phyloP scores from a whole-genome alignment of 225 moss, liverwort and hornwort species.

The Physcomitrium patens region DNA sequence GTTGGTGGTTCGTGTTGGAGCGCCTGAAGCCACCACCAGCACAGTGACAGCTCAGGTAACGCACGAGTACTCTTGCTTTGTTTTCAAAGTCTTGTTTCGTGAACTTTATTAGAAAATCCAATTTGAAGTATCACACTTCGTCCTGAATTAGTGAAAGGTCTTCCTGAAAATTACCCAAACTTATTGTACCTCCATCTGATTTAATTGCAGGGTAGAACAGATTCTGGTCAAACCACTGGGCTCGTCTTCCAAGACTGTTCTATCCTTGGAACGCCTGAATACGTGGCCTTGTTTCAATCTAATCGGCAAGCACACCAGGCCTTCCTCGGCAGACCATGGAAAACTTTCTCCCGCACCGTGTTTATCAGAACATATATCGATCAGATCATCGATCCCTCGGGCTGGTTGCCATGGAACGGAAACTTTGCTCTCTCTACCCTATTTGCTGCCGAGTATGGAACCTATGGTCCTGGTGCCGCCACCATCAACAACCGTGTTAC shows the following conservation, averaged over 20 bases:
- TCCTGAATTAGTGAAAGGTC: not conserved
- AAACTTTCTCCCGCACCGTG: conserved; percentile 54
- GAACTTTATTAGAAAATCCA: too few species aligned
- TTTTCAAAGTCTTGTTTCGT: too few species aligned
- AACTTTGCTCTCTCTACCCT: conserved; percentile 58
- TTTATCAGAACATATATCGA: conserved; percentile 60
- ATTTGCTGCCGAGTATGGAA: conserved; percentile 56
- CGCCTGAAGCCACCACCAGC: conserved; percentile 53
- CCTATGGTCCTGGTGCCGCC: conserved; percentile 61
- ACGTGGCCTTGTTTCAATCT: conserved; percentile 42
- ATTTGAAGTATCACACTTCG: too few species aligned
- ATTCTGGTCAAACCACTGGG: conserved; percentile 58
- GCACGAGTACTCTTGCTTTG: not conserved
- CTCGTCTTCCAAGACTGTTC: conserved; percentile 59
- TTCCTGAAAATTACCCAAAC: not conserved
- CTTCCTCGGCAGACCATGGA: conserved; percentile 57
- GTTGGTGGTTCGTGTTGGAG: conserved; percentile 58
- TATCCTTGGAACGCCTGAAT: conserved; percentile 46
- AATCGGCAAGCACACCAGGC: conserved; percentile 52
- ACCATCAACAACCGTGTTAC: conserved; percentile 53
- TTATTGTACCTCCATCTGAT: not conserved
- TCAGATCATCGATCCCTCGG: conserved; percentile 61
- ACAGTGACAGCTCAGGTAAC: conserved; percentile 60
- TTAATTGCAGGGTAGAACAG: conserved; percentile 47
- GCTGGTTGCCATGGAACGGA: conserved; percentile 61